These are phyloP conservation scores for Aspergillus campestris DNA, from an alignment of 495 filamentous ascomycete species.

Conservation along the genomic window DNA sequence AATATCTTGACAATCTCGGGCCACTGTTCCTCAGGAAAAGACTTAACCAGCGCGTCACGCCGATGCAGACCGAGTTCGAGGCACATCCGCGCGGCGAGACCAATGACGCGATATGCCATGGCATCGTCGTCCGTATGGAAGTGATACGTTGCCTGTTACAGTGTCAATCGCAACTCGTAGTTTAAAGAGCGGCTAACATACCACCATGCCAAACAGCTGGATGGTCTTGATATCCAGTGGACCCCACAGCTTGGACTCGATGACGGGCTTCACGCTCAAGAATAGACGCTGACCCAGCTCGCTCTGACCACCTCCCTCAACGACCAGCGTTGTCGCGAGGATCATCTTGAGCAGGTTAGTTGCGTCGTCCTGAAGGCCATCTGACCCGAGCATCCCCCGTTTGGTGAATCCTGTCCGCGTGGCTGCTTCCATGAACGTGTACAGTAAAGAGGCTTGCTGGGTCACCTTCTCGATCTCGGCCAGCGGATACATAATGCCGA, in stretches of 20 bases:
- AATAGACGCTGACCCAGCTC: slow-evolving; percentile 62
- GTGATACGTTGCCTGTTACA: slow-evolving; percentile 65
- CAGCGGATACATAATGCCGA: slow-evolving; percentile 80
- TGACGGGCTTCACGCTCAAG: slow-evolving; percentile 57
- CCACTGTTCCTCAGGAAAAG: slow-evolving; percentile 52
- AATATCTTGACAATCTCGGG: slow-evolving; percentile 57
- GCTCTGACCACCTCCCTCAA: slow-evolving; percentile 70
- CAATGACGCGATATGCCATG: slow-evolving; percentile 71
- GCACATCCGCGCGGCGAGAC: slow-evolving; percentile 65
- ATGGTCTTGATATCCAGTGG: slow-evolving; percentile 59
- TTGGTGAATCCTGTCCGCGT: slow-evolving; percentile 49
- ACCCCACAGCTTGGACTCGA: slow-evolving; percentile 60
- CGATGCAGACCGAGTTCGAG: slow-evolving; percentile 75
- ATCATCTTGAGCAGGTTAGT: slow-evolving; percentile 71
- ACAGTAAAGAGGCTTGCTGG: slow-evolving; percentile 54
- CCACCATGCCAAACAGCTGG: slow-evolving; percentile 62
- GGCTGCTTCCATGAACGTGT: slow-evolving; percentile 63
- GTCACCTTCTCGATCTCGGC: slow-evolving; percentile 60
- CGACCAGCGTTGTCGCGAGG: slow-evolving; percentile 62
- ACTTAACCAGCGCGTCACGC: slow-evolving; percentile 59
- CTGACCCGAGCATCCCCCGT: slow-evolving; percentile 44
- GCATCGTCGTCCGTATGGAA: slow-evolving; percentile 76
- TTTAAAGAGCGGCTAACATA: slow-evolving; percentile 25
- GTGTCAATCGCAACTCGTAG: background rate
- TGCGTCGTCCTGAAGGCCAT: slow-evolving; percentile 57